A percentile compares a stretch with the other conserved stretches of the same genome.
Evolutionary conservation across 306 rosid genomes (phyloP).

Genomic region (Cicer pinnatifidum): DNA sequence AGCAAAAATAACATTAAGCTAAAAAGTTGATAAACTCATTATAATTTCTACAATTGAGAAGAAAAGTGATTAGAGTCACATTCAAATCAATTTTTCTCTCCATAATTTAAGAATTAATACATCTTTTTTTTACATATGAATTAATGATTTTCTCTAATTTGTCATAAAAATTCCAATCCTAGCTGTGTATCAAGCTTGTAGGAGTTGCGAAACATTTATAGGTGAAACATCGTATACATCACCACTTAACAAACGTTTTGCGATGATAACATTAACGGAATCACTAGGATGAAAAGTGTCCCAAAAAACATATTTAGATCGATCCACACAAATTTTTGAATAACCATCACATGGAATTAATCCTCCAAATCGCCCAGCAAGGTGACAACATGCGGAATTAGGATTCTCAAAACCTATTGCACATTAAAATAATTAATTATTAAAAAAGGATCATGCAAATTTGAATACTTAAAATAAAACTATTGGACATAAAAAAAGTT

Average conservation of each 20-base stretch:
- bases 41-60: too few species aligned
- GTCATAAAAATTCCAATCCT: not conserved
- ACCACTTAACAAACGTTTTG: constrained; percentile 59
- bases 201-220: constrained; percentile 54
- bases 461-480: not conserved
- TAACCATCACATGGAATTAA: constrained; percentile 58
- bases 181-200: constrained; percentile 39
- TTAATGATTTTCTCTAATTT: too few species aligned
- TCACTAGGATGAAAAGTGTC: constrained; percentile 74
- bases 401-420: constrained; percentile 63
- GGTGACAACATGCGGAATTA: constrained; percentile 63
- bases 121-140: too few species aligned
- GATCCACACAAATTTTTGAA: constrained; percentile 62
- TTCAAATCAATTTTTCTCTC: too few species aligned
- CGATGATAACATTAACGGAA: constrained; percentile 59
- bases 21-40: too few species aligned
- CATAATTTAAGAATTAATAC: too few species aligned
- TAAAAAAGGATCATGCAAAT: not conserved
- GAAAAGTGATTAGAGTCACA: too few species aligned
- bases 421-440: not conserved
- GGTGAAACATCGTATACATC: constrained; percentile 59
- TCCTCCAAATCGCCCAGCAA: constrained; percentile 69
- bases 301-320: constrained; percentile 73
- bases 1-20: too few species aligned
- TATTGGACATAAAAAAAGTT: not conserved